Evolutionary conservation across 352 stramenopile genomes (phyloP).

Genomic region (Blastocystis sp.): DNA sequence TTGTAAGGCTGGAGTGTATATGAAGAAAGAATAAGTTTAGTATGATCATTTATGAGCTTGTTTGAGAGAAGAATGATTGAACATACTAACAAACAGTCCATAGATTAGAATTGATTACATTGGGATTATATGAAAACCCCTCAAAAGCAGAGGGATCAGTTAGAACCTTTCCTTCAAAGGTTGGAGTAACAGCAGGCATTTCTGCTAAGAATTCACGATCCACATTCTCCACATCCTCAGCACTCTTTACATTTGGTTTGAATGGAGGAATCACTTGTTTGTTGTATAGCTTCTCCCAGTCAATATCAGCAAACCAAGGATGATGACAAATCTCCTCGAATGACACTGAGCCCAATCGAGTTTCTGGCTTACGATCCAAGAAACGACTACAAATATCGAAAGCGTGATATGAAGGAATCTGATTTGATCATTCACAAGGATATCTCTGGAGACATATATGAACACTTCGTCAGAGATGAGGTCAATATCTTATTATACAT

Average conservation of each 20-base stretch:
- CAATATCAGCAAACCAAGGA: not conserved
- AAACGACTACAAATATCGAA: constrained; percentile 22
- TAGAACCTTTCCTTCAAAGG: constrained; percentile 61
- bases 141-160: constrained; percentile 81
- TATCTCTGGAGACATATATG: constrained; percentile 42
- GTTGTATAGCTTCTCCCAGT: constrained; percentile 30
- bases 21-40: constrained; percentile 15
- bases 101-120: constrained; percentile 9
- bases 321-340: constrained; percentile 49
- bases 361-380: constrained; percentile 61
- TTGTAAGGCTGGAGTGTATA: constrained; percentile 49
- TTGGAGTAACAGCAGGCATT: constrained; percentile 73
- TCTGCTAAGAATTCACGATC: constrained; percentile 79
- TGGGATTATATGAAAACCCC: constrained; percentile 77
- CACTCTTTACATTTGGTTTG: constrained; percentile 75
- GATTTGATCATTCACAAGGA: constrained; percentile 63
- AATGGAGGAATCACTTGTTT: constrained; percentile 2
- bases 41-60: not conserved
- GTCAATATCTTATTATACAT: constrained; percentile 89
- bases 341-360: constrained; percentile 63
- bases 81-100: not conserved
- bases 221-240: constrained; percentile 67
- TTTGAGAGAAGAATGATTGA: too few species aligned
- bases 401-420: constrained; percentile 66
- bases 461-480: constrained; percentile 75